Conservation (phyloP, 139 green algal species). For the Chlamydomonas applanata region DNA sequence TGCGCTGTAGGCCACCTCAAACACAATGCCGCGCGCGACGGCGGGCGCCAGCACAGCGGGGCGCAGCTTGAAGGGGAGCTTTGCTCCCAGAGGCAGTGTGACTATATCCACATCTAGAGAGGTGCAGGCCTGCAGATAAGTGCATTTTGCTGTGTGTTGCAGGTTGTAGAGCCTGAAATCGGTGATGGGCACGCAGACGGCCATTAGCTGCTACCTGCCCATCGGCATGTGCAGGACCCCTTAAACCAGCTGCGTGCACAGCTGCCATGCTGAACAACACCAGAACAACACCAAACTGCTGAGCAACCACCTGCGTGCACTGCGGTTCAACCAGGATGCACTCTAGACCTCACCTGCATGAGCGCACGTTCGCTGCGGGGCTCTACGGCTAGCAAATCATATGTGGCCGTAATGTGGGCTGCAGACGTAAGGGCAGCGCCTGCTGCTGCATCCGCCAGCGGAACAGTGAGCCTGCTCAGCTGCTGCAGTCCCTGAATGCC, state of each 20-base stretch:
- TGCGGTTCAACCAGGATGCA: background rate
- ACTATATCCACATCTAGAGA: slow-evolving; percentile 63
- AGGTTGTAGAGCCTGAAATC: background rate
- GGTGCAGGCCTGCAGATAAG: slow-evolving; percentile 49
- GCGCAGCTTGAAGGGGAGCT: slow-evolving; percentile 41
- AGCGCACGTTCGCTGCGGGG: slow-evolving; percentile 47
- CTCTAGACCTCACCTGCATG: slow-evolving; percentile 29
- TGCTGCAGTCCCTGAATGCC: no score
- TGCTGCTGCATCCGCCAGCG: no score
- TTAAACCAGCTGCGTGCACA: no score
- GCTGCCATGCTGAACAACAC: no score
- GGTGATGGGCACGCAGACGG: background rate
- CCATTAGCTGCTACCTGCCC: no score
- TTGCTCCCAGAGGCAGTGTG: slow-evolving; percentile 42
- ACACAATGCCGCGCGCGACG: slow-evolving; percentile 50
- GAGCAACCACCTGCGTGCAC: background rate
- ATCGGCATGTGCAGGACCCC: no score
- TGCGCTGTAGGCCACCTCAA: slow-evolving; percentile 54
- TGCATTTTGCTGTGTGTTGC: background rate
- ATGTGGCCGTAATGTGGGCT: slow-evolving; percentile 27
- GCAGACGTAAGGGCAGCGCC: slow-evolving; percentile 15
- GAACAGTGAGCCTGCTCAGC: background rate
- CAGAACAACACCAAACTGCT: no score
- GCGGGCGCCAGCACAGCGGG: slow-evolving; percentile 36
- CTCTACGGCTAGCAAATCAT: slow-evolving; percentile 62